Evolutionary conservation across 257 asterid species (phyloP), one percentile per base, ranked within the genome.

Genomic region (Solanum bukasovii): DNA sequence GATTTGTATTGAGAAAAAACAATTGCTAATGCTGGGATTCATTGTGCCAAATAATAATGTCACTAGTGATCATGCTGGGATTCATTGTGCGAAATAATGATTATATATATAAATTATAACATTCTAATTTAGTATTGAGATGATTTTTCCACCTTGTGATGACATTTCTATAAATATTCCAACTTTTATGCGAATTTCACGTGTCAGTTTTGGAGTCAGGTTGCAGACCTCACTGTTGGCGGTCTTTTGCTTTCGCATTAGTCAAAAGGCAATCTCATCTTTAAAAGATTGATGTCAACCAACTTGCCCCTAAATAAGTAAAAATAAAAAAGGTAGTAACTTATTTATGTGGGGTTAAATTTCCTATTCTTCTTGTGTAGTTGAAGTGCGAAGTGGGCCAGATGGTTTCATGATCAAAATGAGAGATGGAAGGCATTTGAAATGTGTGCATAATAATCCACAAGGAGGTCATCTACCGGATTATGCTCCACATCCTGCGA

Each of bases 341-440:
- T 25, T 42, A 7, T 14, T 1, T 25, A 1, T 46, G 67, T 27
- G 85, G 44, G 9, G 18, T 29, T 56, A 5, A 81, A 37, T 35
- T 9, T 87, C 14, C 37, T 9, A 14, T 87, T 87, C 40, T 79
- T 91, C 65, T 88, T n/a, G 14, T 89, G 87, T 87, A 97, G 99
- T 96, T 90, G 98, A 97, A 94, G 99, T 97, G 92, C 92, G 91
- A 92, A 95, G 99, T 93, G 98, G 99, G 9, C 89, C 96, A 2
- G 99, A 96, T 13, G 99, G 99, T 93, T 96, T 97, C 94, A 88
- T 95, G 96, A 92, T 97, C 91, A 97, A 94, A 94, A 95, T 97
- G 99, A 93, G 99, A 92, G 99, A 97, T 86, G 99, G 99, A 27
- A 90, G 91, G 90, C 89, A 93, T 87, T 89, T 96, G 92, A 95